Conservation (phyloP, 768 basidiomycete genomes). For the Chalciporus chontae region DNA sequence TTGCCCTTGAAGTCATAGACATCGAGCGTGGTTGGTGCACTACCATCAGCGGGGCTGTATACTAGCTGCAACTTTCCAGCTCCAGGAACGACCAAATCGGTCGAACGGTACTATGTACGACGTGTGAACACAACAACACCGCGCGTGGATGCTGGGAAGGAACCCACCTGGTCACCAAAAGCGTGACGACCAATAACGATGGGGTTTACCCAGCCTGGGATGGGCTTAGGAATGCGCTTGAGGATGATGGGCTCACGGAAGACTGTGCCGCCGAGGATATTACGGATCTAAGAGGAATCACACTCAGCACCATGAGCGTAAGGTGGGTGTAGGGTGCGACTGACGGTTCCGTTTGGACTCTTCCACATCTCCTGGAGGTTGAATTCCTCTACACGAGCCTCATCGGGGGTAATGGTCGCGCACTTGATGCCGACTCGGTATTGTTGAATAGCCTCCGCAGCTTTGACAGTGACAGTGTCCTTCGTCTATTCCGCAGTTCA, state of each 20-base stretch:
- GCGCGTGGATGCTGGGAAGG: conserved; percentile 4
- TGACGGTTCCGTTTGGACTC: conserved; percentile 91
- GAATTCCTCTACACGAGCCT: conserved; percentile 94
- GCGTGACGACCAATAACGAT: conserved; percentile 97
- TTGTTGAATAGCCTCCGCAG: conserved; percentile 91
- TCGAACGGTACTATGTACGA: conserved; percentile 78
- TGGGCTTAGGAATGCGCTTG: conserved; percentile 81
- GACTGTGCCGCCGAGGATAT: conserved; percentile 96
- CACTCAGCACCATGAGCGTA: neutral
- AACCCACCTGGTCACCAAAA: conserved; percentile 84
- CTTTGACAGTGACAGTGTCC: conserved; percentile 89
- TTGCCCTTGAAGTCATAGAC: conserved; percentile 93
- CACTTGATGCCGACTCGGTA: conserved; percentile 98
- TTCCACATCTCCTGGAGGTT: conserved; percentile 99
- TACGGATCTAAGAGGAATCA: conserved; percentile 69
- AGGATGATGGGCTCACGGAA: conserved; percentile 99
- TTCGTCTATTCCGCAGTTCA: conserved; percentile 59
- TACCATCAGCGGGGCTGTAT: conserved; percentile 79
- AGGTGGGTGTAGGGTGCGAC: conserved; percentile 25
- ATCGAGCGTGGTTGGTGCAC: conserved; percentile 61
- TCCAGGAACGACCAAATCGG: conserved; percentile 88
- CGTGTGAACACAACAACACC: conserved; percentile 6
- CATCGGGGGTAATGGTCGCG: conserved; percentile 98
- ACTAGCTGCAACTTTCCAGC: conserved; percentile 93
- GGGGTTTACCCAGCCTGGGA: conserved; percentile 96